These are phyloP conservation scores for Globisporangium cylindrosporum DNA, from an alignment of 352 stramenopile species.

Conservation along the genomic window DNA sequence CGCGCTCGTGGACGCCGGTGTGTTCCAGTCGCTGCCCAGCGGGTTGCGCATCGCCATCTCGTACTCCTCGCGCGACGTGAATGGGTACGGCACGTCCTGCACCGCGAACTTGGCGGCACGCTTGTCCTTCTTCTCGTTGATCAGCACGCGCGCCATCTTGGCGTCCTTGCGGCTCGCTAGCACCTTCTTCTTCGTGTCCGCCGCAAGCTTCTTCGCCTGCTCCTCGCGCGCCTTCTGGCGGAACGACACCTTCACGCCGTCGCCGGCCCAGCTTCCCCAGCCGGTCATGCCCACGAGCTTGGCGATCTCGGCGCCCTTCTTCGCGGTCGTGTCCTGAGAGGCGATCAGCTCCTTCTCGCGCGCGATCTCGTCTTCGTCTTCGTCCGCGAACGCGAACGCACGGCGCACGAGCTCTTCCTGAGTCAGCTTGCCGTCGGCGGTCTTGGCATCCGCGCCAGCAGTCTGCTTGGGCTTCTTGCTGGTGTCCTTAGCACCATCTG, in stretches of 20 bases:
- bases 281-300: constrained; percentile 84
- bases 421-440: constrained; percentile 29
- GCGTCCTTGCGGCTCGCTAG: constrained; percentile 69
- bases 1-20: constrained; percentile 84
- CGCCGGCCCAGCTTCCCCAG: constrained; percentile 90
- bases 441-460: constrained; percentile 17
- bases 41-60: constrained; percentile 95
- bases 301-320: constrained; percentile 75
- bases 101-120: constrained; percentile 84
- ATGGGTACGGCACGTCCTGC: constrained; percentile 96
- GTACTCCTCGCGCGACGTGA: constrained; percentile 96
- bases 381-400: constrained; percentile 93
- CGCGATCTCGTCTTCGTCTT: constrained; percentile 92
- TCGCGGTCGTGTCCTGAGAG: constrained; percentile 55
- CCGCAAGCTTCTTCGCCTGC: constrained; percentile 63
- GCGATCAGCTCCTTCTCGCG: constrained; percentile 89
- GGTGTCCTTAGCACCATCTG: constrained; percentile 22
- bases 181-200: constrained; percentile 71
- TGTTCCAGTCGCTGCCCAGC: constrained; percentile 95
- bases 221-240: constrained; percentile 83
- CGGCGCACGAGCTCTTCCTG: constrained; percentile 94
- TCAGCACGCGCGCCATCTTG: constrained; percentile 67
- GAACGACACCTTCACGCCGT: constrained; percentile 71
- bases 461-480: constrained; percentile 38
- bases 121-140: constrained; percentile 90